Conservation (phyloP, 192 early-diverging fungal genomes). For the Coemansia sp. region DNA sequence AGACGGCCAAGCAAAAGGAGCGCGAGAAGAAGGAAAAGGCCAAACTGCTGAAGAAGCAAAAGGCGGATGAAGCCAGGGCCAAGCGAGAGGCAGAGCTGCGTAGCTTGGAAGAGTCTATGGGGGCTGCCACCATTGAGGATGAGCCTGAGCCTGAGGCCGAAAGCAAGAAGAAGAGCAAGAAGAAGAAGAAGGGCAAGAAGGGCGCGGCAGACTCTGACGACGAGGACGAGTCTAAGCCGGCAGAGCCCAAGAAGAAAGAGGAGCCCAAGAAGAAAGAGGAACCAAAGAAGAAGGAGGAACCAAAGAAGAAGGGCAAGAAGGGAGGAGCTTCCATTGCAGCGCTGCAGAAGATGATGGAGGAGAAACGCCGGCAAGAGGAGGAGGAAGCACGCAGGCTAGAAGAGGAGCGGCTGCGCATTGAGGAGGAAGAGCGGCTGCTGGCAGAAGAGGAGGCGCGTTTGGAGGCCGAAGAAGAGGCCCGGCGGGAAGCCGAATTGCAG, state of each 20-base stretch:
- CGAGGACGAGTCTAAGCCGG: constrained; percentile 10
- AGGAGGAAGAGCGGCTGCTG: constrained; percentile 66
- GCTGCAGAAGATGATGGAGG: constrained; percentile 57
- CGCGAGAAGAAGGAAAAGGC: constrained; percentile 53
- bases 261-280: constrained; percentile 10
- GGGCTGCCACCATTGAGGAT: constrained; percentile 22
- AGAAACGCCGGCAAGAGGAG: constrained; percentile 64
- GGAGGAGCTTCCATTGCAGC: constrained; percentile 40
- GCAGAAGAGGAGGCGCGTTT: constrained; percentile 68
- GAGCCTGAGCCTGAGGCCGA: constrained; percentile 13
- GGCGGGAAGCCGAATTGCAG: constrained; percentile 70
- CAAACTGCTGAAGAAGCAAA: constrained; percentile 44
- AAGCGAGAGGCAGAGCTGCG: constrained; percentile 45
- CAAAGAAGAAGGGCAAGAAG: constrained; percentile 26
- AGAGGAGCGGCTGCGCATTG: constrained; percentile 61
- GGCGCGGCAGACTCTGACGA: constrained; percentile 40
- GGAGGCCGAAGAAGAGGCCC: constrained; percentile 71
- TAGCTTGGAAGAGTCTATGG: constrained; percentile 28
- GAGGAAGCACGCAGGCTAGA: constrained; percentile 75
- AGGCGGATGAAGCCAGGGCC: constrained; percentile 41
- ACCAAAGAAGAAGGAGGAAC: constrained; percentile 30
- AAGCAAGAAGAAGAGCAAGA: constrained; percentile 52
- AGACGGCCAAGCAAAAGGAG: constrained; percentile 56
- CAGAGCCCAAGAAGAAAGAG: constrained; percentile 8
- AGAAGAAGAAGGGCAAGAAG: constrained; percentile 59